Evolutionary conservation across 75 land plant genomes (phyloP).

Genomic region (Picea glauca): DNA sequence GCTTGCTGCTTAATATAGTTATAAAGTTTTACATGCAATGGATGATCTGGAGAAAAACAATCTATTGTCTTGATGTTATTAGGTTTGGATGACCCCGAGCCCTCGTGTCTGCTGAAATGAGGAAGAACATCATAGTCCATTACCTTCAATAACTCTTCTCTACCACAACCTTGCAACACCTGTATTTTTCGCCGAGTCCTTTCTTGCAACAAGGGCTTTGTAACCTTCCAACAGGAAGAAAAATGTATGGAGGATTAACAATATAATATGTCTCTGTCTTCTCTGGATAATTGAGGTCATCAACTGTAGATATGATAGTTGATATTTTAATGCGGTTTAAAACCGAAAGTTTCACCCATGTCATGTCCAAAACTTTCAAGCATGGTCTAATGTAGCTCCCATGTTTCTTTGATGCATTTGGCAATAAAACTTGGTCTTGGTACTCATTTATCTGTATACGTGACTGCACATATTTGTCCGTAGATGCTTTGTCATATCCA

Average conservation of each 20-base stretch:
- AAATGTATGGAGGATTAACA: too few species aligned
- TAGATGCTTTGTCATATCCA: conserved; percentile 48
- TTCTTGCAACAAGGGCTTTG: conserved; percentile 70
- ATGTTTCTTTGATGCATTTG: conserved; percentile 51
- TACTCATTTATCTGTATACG: conserved; percentile 98
- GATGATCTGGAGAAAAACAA: conserved; percentile 61
- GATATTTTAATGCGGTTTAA: conserved; percentile 48
- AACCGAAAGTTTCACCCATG: conserved; percentile 90
- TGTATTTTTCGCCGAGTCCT: conserved; percentile 65
- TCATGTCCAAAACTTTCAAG: conserved; percentile 93
- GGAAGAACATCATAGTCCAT: conserved; percentile 70
- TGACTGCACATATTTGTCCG: conserved; percentile 92
- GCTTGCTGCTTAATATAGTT: conserved; percentile 20
- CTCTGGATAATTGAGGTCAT: too few species aligned
- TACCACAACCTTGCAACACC: conserved; percentile 60
- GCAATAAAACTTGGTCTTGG: conserved; percentile 81
- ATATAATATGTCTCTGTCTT: too few species aligned
- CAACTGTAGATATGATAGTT: too few species aligned
- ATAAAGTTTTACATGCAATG: conserved; percentile 61
- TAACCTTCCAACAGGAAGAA: conserved; percentile 23
- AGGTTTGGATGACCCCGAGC: too few species aligned
- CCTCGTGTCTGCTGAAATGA: conserved; percentile 45
- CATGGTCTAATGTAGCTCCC: conserved; percentile 70
- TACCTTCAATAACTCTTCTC: conserved; percentile 10
- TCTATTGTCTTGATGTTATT: conserved; percentile 14